Percentiles rank a stretch among this genome's conserved stretches.
Conservation (phyloP, 2,329 filamentous ascomycete genomes). For the Bimuria novae-zelandiae region DNA sequence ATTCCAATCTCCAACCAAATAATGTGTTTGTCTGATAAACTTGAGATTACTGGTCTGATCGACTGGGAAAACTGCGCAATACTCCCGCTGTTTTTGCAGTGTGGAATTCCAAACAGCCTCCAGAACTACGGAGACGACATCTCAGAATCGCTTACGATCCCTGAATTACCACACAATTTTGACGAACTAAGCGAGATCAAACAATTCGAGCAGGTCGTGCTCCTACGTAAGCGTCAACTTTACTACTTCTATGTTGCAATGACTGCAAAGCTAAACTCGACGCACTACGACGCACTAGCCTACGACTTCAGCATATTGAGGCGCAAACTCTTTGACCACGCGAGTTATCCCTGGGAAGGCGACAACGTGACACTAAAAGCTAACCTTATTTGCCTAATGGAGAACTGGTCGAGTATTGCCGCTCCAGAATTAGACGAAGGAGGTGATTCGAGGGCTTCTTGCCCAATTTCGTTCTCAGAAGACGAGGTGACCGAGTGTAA, state of each 20-base stretch:
- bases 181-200: constrained; percentile 25
- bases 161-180: constrained; percentile 30
- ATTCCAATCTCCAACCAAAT: constrained; percentile 28
- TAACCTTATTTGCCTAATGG: constrained; percentile 24
- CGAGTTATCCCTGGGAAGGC: constrained; percentile 36
- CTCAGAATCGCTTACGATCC: constrained; percentile 26
- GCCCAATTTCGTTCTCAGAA: constrained; percentile 28
- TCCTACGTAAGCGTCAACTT: constrained; percentile 34
- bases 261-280: constrained; percentile 29
- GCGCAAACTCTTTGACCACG: constrained; percentile 31
- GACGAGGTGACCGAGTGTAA: constrained; percentile 24
- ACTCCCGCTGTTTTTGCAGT: constrained; percentile 45
- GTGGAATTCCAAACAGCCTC: constrained; percentile 46
- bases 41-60: constrained; percentile 8
- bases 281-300: constrained; percentile 32
- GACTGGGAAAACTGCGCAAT: constrained; percentile 36
- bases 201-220: constrained; percentile 29
- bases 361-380: constrained; percentile 35
- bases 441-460: constrained; percentile 14
- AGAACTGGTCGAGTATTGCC: constrained; percentile 27
- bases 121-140: constrained; percentile 47
- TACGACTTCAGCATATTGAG: constrained; percentile 25
- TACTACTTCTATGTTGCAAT: constrained; percentile 36
- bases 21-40: background rate
- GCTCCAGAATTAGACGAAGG: constrained; percentile 6